Evolutionary conservation across 192 early-diverging fungal genomes (phyloP), one percentile per base, ranked within the genome.

Genomic region (Coemansia umbellata): DNA sequence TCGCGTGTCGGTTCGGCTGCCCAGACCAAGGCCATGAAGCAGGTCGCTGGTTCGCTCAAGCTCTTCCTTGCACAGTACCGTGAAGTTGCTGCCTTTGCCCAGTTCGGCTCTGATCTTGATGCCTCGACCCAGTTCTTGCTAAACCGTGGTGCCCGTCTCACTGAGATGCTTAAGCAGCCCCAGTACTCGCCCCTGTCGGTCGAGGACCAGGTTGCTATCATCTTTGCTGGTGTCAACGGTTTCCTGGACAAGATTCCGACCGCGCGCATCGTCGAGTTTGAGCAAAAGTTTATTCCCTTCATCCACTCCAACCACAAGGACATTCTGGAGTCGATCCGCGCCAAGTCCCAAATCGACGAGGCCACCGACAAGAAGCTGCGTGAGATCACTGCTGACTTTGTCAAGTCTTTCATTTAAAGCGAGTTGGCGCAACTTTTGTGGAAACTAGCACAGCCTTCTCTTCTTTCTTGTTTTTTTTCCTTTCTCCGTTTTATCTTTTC

Each of bases 21-120:
- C 55, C 97, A 99, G 82, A 94, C 94, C 80, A 96, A 97, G 88
- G 95, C 97, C 61, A 99, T 99, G 97, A 93, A 94, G 85, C 95
- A 99, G 82, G 95, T 99, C 66, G 95, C 95, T 63, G 97, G 97
- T 78, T 97, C 97, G 69, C 84, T 99, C 64, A 99, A 99, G 87
- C 90, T 99, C 63, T 97, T 91, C 88, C 84, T 99, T 64, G 97
- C 97, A 58, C 95, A 98, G 81, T 95, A 97, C 87, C 94, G 97
- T 91, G 97, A 97, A 85, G 92, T 99, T 49, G 97, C 95, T 58
- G 97, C 97, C 43, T 97, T 99, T 72, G 93, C 97, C 65, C 97
- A 99, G 85, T 99, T 99, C 83, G 97, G 97, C 80, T 97, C 95
- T 53, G 97, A 99, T 85, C 85, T 99, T 59, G 97, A 99, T 83